Conservation (phyloP, 176 grass and related monocot genomes). For the Paspalum vaginatum region DNA sequence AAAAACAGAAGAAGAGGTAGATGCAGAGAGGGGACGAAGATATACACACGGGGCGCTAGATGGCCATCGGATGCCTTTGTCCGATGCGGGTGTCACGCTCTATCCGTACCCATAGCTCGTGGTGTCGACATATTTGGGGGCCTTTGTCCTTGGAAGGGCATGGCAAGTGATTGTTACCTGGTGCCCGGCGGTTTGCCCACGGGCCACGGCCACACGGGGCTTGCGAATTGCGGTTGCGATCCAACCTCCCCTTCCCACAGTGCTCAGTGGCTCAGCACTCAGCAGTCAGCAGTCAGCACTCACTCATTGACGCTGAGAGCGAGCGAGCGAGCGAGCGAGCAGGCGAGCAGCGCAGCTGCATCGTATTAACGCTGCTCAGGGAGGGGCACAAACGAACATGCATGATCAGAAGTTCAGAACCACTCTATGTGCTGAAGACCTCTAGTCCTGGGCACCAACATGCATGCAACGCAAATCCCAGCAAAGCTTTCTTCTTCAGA, state of each 20-base stretch:
- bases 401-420: no score
- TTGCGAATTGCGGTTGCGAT: neutral
- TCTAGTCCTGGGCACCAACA: neutral
- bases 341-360: neutral
- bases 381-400: neutral
- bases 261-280: no score
- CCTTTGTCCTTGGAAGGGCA: neutral
- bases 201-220: neutral
- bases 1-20: slow-evolving; percentile 36
- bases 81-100: slow-evolving; percentile 32
- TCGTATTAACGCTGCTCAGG: slow-evolving; percentile 21
- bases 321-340: no score
- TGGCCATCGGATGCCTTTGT: slow-evolving; percentile 27
- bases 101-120: neutral
- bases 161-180: neutral
- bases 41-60: neutral
- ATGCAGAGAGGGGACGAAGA: neutral
- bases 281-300: no score
- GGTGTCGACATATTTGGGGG: neutral
- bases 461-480: neutral
- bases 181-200: neutral
- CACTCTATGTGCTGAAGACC: neutral
- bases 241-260: neutral
- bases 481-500: neutral
- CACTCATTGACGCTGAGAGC: no score